Base-by-base conservation (phyloP, 306 rosid species). In the Sicyos baderoa region DNA sequence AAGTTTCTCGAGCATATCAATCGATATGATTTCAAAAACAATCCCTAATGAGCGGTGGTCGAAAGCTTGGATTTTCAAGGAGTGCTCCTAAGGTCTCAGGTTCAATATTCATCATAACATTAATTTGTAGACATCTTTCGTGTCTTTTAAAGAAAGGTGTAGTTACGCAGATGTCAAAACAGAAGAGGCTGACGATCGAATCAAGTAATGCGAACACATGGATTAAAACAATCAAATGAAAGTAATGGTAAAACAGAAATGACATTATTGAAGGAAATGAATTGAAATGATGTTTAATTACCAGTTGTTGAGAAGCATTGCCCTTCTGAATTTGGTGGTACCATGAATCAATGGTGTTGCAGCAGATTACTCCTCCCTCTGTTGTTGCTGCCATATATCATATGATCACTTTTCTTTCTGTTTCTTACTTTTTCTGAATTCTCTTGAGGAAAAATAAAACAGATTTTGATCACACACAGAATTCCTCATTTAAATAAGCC, bases 341-440 rank as follows among this genome's bases (percentile, higher is more conserved):
- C 90, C 95, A 88, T 29, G 82, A 79, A 22, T 85, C 90, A 32
- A 83, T 81, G 14, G 77, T 70, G 84, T 82, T 86, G 76, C 81
- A 74, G 50, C 86, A 11, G 71, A 88, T 73, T 23, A 88, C 88
- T 62, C 81, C 84, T 53, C 95, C 90, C 72, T 83, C 87, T 62
- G 47, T 48, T 3, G 51, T 6, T 6, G 42, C 42, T 35, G 42
- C 42, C 42, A 63, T n/a, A n/a, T n/a, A n/a, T n/a, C n/a, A n/a
- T 87, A 84, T 80, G 80, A 29, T n/a, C 29, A 16, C 48, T 52
- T 23, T 29, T 29, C 35, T 29, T 4, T 29, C 35, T 4, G 35
- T 29, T 29, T 29, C 35, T 37, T 37, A 37, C 44, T 37, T 37
- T 37, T 7, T 37, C 9, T 37, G 44, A 37, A 4, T 2, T 29